Evolutionary conservation across 73 alveolate genomes (phyloP).

Genomic region (Uronychia binucleata): DNA sequence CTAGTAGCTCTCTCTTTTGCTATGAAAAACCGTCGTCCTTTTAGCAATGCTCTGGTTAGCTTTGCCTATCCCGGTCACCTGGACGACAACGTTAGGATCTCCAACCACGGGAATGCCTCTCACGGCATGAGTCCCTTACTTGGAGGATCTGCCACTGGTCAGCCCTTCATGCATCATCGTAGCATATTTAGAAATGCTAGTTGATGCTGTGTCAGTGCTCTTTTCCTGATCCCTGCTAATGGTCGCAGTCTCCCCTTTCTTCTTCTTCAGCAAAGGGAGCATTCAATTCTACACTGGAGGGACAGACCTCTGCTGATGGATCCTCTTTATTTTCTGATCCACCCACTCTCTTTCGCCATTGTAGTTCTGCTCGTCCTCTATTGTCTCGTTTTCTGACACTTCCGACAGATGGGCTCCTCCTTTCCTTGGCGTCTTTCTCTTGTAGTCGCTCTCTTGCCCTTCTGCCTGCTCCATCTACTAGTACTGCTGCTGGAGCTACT

Average conservation of each 20-base stretch:
- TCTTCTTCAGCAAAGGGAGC: not conserved
- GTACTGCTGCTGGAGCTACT: slow-evolving; percentile 1
- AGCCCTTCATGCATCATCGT: not conserved
- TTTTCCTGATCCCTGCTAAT: not conserved
- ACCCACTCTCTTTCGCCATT: not conserved
- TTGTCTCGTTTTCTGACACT: not conserved
- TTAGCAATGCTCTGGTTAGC: not conserved
- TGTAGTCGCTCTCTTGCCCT: not conserved
- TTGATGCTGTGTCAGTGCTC: not conserved
- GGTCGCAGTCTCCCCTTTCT: not conserved
- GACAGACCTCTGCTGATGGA: not conserved
- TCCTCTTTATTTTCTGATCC: not conserved
- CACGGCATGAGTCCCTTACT: not conserved
- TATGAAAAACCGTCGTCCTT: not conserved
- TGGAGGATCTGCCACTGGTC: not conserved
- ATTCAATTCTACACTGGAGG: not conserved
- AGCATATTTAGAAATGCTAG: not conserved
- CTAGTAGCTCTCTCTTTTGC: not conserved
- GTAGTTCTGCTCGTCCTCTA: not conserved
- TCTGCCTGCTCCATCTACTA: not conserved
- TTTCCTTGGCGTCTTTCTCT: not conserved
- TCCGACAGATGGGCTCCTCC: not conserved
- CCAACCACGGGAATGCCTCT: not conserved
- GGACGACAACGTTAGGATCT: not conserved
- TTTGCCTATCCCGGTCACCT: not conserved